phyloP scores from a whole-genome alignment of 305 asterid species.

The Fraxinus platypoda region DNA sequence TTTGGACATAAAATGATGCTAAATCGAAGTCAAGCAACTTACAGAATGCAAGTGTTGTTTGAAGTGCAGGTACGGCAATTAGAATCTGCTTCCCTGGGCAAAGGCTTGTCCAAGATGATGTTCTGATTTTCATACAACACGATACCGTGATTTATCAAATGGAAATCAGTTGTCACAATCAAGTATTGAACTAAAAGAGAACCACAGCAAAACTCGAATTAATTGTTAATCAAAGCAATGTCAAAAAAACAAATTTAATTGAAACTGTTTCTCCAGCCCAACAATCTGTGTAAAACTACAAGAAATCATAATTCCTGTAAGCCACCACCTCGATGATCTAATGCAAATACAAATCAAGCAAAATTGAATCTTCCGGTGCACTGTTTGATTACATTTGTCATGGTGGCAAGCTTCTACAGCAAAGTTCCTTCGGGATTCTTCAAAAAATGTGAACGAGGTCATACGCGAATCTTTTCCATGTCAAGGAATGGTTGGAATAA shows the following conservation, averaged over 20 bases:
- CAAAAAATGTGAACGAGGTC: slow-evolving; percentile 91
- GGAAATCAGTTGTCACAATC: not conserved
- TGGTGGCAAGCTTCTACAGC: slow-evolving; percentile 17
- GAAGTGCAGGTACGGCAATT: not conserved
- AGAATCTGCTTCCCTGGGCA: not conserved
- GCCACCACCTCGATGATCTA: not conserved
- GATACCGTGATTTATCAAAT: not conserved
- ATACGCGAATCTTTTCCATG: slow-evolving; percentile 73
- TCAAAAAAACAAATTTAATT: not conserved
- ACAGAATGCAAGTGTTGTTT: not conserved
- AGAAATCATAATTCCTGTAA: not conserved
- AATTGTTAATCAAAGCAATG: not conserved
- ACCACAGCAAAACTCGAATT: not conserved
- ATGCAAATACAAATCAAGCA: not conserved
- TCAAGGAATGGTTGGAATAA: slow-evolving; percentile 48
- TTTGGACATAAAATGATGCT: not conserved
- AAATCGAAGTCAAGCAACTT: not conserved
- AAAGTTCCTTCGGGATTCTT: slow-evolving; percentile 26
- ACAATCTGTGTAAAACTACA: not conserved
- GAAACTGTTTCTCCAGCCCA: not conserved
- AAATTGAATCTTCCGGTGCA: not conserved
- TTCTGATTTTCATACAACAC: not conserved
- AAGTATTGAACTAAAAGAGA: not conserved
- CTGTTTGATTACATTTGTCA: not conserved
- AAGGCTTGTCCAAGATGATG: not conserved